A percentile compares a stretch with the other conserved stretches of the same genome.
Conservation (phyloP, 306 rosid genomes). For the Purshia tridentata region DNA sequence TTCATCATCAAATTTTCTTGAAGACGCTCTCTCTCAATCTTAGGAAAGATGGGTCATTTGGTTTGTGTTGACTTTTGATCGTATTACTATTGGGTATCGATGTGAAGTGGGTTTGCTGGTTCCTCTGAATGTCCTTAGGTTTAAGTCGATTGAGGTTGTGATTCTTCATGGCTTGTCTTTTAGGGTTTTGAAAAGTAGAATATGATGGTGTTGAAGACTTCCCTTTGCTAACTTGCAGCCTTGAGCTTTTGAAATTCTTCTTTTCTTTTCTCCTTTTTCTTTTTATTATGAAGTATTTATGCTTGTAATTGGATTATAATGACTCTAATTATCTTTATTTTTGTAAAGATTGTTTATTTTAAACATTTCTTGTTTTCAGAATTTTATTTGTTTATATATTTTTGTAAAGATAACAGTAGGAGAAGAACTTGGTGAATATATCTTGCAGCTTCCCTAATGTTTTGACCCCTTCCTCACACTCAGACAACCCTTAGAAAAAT, state of each 20-base stretch:
- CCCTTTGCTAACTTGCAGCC: background rate
- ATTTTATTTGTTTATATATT: background rate
- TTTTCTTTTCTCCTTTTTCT: background rate
- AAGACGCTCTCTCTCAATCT: background rate
- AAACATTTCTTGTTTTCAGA: background rate
- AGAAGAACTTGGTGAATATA: background rate
- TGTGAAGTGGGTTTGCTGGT: slow-evolving; percentile 25
- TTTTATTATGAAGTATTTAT: background rate
- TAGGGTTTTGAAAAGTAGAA: background rate
- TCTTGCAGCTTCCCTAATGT: background rate
- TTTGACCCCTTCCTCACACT: background rate
- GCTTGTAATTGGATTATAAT: background rate
- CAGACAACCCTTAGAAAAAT: background rate
- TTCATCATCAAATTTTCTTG: slow-evolving; percentile 9
- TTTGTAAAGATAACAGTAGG: background rate
- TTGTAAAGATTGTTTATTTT: background rate
- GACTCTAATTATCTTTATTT: background rate
- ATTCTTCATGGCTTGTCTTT: background rate
- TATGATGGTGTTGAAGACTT: background rate
- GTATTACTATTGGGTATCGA: background rate
- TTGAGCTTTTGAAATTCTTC: background rate
- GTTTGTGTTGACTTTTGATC: slow-evolving; percentile 9
- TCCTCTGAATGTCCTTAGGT: slow-evolving; percentile 9
- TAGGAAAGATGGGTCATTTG: background rate
- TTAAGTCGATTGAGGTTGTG: background rate